Conservation (phyloP, 768 basidiomycete genomes). For the Panellus pusillus region DNA sequence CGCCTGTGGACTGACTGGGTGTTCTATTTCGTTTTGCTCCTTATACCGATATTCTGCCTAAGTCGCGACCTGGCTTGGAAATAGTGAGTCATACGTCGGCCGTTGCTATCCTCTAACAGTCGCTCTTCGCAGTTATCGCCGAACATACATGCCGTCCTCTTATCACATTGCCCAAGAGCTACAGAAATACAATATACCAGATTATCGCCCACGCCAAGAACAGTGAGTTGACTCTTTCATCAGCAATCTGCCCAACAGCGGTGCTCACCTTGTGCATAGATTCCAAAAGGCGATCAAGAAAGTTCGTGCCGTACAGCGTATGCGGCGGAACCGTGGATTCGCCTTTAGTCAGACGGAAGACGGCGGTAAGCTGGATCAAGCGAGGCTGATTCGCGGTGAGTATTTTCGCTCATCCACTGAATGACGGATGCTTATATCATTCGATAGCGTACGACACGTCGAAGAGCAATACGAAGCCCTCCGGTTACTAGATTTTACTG, state of each 20-base stretch:
- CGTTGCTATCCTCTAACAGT: slow-evolving; percentile 20
- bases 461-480: slow-evolving; percentile 66
- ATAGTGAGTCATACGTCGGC: slow-evolving; percentile 59
- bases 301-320: slow-evolving; percentile 96
- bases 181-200: slow-evolving; percentile 98
- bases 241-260: slow-evolving; percentile 4
- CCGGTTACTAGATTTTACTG: slow-evolving; percentile 51
- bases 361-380: slow-evolving; percentile 79
- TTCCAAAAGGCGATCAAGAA: slow-evolving; percentile 99
- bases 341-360: slow-evolving; percentile 98
- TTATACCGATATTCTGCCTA: slow-evolving; percentile 84
- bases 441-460: slow-evolving; percentile 64
- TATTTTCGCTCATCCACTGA: too few species aligned
- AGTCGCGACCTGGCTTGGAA: slow-evolving; percentile 94
- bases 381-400: slow-evolving; percentile 3
- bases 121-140: slow-evolving; percentile 63
- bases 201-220: slow-evolving; percentile 95
- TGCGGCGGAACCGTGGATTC: slow-evolving; percentile 95
- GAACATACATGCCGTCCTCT: slow-evolving; percentile 87
- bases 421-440: too few species aligned
- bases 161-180: slow-evolving; percentile 99
- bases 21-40: slow-evolving; percentile 86
- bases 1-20: slow-evolving; percentile 85
- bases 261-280: slow-evolving; percentile 38
- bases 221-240: slow-evolving; percentile 58